Evolutionary conservation across 2,329 filamentous ascomycete species (phyloP).

Genomic region (Clarireedia paspali): DNA sequence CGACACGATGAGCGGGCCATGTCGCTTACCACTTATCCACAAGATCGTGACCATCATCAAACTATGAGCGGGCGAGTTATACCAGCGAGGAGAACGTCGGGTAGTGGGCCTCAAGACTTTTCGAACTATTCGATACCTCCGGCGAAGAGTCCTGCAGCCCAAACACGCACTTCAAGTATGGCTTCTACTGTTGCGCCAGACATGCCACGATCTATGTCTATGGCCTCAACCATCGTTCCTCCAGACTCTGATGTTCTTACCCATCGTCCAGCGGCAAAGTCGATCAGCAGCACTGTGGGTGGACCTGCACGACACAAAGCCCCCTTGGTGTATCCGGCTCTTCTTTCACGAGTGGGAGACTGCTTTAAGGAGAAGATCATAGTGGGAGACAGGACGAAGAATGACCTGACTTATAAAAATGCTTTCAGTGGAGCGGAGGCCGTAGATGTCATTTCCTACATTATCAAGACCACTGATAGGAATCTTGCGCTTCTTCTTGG

Average conservation of each 20-base stretch:
- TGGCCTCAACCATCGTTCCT: conserved; percentile 74
- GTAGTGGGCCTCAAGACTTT: conserved; percentile 24
- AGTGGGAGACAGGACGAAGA: conserved; percentile 84
- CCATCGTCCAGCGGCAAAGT: conserved; percentile 47
- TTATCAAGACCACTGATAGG: conserved; percentile 93
- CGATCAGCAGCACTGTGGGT: conserved; percentile 25
- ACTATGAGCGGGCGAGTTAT: conserved; percentile 92
- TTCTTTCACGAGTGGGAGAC: conserved; percentile 87
- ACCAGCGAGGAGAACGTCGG: conserved; percentile 55
- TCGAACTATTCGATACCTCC: conserved; percentile 22
- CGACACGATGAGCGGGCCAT: conserved; percentile 88
- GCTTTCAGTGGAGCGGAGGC: conserved; percentile 94
- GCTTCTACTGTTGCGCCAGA: conserved; percentile 37
- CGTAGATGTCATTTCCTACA: conserved; percentile 90
- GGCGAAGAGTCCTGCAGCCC: conserved; percentile 35
- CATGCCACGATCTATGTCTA: conserved; percentile 70
- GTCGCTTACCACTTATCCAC: conserved; percentile 82
- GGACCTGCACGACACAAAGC: conserved; percentile 39
- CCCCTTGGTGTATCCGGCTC: conserved; percentile 86
- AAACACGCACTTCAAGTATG: conserved; percentile 53
- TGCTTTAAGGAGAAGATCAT: conserved; percentile 86
- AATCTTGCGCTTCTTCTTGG: conserved; percentile 89
- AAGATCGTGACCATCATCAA: conserved; percentile 74
- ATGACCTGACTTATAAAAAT: conserved; percentile 94
- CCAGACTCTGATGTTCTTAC: conserved; percentile 44